phyloP scores from a whole-genome alignment of 768 basidiomycete species.

The Podaxis sp. region DNA sequence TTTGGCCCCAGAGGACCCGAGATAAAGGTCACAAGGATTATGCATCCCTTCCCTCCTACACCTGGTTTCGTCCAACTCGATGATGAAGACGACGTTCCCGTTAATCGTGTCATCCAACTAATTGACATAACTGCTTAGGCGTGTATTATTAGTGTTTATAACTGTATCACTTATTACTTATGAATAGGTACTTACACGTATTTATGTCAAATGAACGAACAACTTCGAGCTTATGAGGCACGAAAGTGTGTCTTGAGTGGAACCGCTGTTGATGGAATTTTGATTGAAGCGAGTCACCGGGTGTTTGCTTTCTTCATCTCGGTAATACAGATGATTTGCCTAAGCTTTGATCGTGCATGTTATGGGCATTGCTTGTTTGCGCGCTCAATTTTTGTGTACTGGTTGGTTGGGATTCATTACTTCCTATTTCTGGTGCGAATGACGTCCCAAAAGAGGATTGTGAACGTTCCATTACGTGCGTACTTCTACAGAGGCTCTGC shows the following conservation, averaged over 20 bases:
- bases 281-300: too few relatives aligned
- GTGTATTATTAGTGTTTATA: neutral
- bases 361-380: neutral
- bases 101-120: neutral
- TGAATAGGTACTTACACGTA: neutral
- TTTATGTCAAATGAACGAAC: neutral
- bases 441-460: neutral
- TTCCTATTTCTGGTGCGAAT: neutral
- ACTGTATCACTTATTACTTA: neutral
- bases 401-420: neutral
- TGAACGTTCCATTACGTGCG: neutral
- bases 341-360: neutral
- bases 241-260: neutral
- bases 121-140: neutral
- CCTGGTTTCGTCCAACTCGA: slow-evolving; percentile 3
- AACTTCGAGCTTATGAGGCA: neutral
- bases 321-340: too few relatives aligned
- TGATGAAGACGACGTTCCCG: neutral
- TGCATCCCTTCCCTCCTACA: slow-evolving; percentile 20
- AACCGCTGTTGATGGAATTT: too few relatives aligned
- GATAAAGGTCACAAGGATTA: slow-evolving; percentile 21
- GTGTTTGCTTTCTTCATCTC: too few relatives aligned
- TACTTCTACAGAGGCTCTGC: slow-evolving; percentile 51
- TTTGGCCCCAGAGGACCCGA: slow-evolving; percentile 28
- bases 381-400: neutral